A percentile compares a stretch with the other conserved stretches of the same genome.
These are phyloP conservation scores for Carex pumila DNA, from an alignment of 176 grass and related monocot genomes.

Conservation along the genomic window DNA sequence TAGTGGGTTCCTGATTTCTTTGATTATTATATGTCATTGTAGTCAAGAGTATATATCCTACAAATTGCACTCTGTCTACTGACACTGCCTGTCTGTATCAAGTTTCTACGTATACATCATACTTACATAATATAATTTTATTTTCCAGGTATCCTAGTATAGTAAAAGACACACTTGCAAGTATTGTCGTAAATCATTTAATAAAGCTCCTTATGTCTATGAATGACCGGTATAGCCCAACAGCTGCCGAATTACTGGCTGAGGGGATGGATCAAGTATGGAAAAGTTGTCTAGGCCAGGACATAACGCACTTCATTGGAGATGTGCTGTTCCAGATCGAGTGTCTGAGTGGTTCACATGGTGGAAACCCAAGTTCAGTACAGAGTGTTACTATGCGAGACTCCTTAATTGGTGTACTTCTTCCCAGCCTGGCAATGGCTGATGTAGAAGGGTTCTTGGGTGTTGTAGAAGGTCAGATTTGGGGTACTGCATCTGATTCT, in stretches of 20 bases:
- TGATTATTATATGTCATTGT: background rate
- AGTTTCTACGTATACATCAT: background rate
- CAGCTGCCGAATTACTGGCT: slow-evolving; percentile 83
- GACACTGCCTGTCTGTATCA: background rate
- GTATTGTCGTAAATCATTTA: slow-evolving; percentile 72
- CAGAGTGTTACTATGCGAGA: slow-evolving; percentile 65
- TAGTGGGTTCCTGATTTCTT: background rate
- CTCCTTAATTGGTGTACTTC: slow-evolving; percentile 61
- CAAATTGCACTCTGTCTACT: background rate
- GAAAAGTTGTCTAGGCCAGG: slow-evolving; percentile 71
- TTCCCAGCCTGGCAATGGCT: slow-evolving; percentile 86
- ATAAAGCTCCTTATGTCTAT: slow-evolving; percentile 94
- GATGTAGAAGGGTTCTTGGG: slow-evolving; percentile 75
- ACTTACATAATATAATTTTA: background rate
- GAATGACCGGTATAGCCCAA: slow-evolving; percentile 87
- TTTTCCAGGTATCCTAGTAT: slow-evolving; percentile 62
- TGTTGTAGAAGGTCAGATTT: slow-evolving; percentile 92
- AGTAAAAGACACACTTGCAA: slow-evolving; percentile 64
- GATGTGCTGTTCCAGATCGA: slow-evolving; percentile 95
- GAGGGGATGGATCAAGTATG: slow-evolving; percentile 95
- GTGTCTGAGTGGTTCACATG: slow-evolving; percentile 59
- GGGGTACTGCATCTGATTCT: slow-evolving; percentile 87
- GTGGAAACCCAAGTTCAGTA: slow-evolving; percentile 41
- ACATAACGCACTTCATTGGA: slow-evolving; percentile 63
- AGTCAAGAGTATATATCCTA: background rate